These are phyloP conservation scores for Pulveroboletus sp. DNA, from an alignment of 768 basidiomycete genomes.

Conservation along the genomic window DNA sequence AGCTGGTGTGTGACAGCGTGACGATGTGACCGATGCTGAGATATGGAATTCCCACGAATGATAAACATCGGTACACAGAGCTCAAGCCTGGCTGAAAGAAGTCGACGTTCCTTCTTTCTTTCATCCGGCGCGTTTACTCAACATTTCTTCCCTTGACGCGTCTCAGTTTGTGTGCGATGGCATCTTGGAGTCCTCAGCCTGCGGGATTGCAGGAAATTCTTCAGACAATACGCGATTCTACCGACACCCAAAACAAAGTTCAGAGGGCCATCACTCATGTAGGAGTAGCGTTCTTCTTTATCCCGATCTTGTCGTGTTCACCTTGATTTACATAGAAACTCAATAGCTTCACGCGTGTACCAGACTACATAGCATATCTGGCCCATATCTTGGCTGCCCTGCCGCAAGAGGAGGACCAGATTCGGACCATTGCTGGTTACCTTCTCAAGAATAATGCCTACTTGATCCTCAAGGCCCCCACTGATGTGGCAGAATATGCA, in stretches of 20 bases:
- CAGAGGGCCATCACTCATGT: slow-evolving; percentile 85
- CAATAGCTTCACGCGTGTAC: slow-evolving; percentile 78
- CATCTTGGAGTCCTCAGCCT: slow-evolving; percentile 79
- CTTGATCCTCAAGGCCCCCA: slow-evolving; percentile 62
- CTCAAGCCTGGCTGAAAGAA: slow-evolving; percentile 7
- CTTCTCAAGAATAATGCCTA: slow-evolving; percentile 94
- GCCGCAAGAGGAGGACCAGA: slow-evolving; percentile 83
- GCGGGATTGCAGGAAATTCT: slow-evolving; percentile 89
- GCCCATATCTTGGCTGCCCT: slow-evolving; percentile 84
- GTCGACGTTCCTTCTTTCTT: slow-evolving; percentile 18
- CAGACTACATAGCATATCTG: slow-evolving; percentile 95
- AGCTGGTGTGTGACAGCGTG: slow-evolving; percentile 18
- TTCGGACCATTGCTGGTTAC: slow-evolving; percentile 93
- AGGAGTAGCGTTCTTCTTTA: slow-evolving; percentile 24
- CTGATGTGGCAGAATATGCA: slow-evolving; percentile 65
- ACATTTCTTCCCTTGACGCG: slow-evolving; percentile 23
- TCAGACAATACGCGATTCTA: slow-evolving; percentile 86
- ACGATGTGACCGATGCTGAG: slow-evolving; percentile 30
- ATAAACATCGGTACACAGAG: slow-evolving; percentile 35
- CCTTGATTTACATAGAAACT: slow-evolving; percentile 57
- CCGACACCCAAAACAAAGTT: slow-evolving; percentile 64
- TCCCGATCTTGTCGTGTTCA: slow-evolving; percentile 19
- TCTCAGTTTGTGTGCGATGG: slow-evolving; percentile 42
- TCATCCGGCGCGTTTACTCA: slow-evolving; percentile 30
- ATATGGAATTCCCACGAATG: slow-evolving; percentile 33